Base-by-base conservation (phyloP, 2,329 filamentous ascomycete genomes). In the Cadophora sp. region DNA sequence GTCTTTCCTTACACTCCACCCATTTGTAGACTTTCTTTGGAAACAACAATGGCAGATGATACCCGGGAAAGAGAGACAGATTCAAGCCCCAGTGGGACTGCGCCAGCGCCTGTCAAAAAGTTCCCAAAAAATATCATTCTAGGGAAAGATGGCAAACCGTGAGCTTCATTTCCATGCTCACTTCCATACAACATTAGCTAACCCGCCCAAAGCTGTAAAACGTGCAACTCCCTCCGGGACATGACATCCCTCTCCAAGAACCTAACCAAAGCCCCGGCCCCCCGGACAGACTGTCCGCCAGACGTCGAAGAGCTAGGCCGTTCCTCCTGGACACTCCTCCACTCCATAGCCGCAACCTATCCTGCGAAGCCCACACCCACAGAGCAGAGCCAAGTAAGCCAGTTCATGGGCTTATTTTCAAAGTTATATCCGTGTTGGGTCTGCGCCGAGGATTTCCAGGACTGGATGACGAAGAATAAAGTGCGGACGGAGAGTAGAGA, bases 371-470 rank as follows among this genome's bases (percentile, higher is more conserved):
- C 96, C 0, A 87, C 90, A 0, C 79, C 83, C 0, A 79, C 83
- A 11, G 88, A 97, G 74, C 93, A 97, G 78, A 82, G 83, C 34
- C 91, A 97, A 74, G 91, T 97, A 74, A 84, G 85, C 66, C 85
- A 87, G 62, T 98, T 99, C 81, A 85, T 99, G 74, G 82, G 83
- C 27, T 84, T 94, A 1, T 97, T 99, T 79, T 90, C 92, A 29
- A 91, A 91, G 73, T 81, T 98, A 24, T 99, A 99, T 77, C 96
- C 96, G 4, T 99, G 96, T 83, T 97, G 94, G 93, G 87, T 92
- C 3, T 99, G 96, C 80, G 96, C 94, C 40, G 91, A 95, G 69
- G 95, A 98, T 78, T 97, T 99, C 79, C 91, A 91, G 79, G 79
- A 79, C 0, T 98, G 95, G 86, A 90, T 98, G 83, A 84, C 83